Evolutionary conservation across 164 flowering plant species (phyloP).

Genomic region (Chloranthus sessilifolius): DNA sequence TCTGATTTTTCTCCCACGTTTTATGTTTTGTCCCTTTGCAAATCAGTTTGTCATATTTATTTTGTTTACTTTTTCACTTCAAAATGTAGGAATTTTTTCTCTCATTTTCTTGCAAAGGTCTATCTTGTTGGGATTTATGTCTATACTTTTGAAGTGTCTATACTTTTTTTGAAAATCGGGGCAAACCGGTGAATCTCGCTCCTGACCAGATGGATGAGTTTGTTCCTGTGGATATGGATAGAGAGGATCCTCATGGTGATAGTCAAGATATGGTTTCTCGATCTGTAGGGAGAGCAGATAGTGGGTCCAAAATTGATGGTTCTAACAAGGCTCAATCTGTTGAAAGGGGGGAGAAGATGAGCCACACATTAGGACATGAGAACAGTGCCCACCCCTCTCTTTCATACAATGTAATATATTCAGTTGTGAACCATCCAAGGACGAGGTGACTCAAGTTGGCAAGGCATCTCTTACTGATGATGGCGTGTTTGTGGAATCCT

Average conservation of each 20-base stretch:
- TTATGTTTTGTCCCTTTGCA: too few relatives aligned
- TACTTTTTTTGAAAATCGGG: constrained; percentile 98
- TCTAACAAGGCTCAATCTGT: constrained; percentile 82
- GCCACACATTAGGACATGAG: constrained; percentile 33
- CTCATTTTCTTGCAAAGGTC: too few relatives aligned
- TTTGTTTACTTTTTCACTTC: too few relatives aligned
- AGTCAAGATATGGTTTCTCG: constrained; percentile 82
- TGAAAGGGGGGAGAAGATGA: constrained; percentile 86
- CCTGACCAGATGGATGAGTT: constrained; percentile 82
- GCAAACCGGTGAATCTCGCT: constrained; percentile 85
- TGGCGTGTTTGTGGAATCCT: constrained; percentile 37
- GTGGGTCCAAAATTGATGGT: constrained; percentile 90
- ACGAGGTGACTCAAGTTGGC: constrained; percentile 59
- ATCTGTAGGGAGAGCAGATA: constrained; percentile 81
- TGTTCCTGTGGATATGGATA: constrained; percentile 65
- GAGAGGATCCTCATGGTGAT: constrained; percentile 82
- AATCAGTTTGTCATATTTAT: too few relatives aligned
- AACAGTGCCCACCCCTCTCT: constrained; percentile 59
- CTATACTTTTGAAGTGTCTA: too few relatives aligned
- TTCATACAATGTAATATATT: constrained; percentile 73
- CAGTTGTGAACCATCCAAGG: constrained; percentile 64
- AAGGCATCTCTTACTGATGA: constrained; percentile 46
- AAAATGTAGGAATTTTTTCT: too few relatives aligned
- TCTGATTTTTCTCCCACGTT: too few relatives aligned
- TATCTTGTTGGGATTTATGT: too few relatives aligned